Percentiles rank a stretch among this genome's conserved stretches.
Conservation (phyloP, 164 flowering plant genomes). For the Vitis cinerea region DNA sequence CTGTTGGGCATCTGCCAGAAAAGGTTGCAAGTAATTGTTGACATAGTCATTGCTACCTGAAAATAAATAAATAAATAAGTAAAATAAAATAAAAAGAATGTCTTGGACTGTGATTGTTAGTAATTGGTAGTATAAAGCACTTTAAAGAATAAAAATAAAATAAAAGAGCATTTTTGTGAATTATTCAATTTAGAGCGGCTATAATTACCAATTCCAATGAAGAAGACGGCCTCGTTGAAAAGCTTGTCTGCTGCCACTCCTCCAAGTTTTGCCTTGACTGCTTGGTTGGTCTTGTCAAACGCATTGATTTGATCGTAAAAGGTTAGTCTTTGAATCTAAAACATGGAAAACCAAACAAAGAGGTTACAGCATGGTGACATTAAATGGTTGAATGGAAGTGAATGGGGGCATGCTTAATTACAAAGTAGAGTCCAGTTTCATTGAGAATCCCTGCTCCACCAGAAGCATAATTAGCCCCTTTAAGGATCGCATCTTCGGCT, state of each 20-base stretch:
- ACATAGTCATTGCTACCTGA: conserved; percentile 93
- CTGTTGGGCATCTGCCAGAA: conserved; percentile 65
- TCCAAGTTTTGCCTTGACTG: conserved; percentile 59
- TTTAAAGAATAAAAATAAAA: no score
- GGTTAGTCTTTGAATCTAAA: conserved; percentile 68
- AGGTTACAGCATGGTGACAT: no score
- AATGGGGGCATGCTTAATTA: conserved; percentile 17
- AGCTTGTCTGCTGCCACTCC: conserved; percentile 48
- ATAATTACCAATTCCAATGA: conserved; percentile 67
- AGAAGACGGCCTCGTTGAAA: conserved; percentile 54
- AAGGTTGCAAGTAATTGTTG: conserved; percentile 84
- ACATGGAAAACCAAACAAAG: not conserved
- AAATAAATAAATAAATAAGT: not conserved
- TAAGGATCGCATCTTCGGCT: conserved; percentile 48
- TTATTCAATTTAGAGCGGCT: not conserved
- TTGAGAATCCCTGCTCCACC: conserved; percentile 95
- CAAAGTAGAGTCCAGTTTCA: conserved; percentile 76
- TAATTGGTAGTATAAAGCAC: no score
- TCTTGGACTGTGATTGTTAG: no score
- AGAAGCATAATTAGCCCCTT: conserved; percentile 85
- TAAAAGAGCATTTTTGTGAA: no score
- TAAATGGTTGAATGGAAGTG: not conserved
- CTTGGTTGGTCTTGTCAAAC: conserved; percentile 48
- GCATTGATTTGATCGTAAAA: conserved; percentile 69
- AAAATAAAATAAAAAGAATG: not conserved